Conservation (phyloP, 2,329 filamentous ascomycete species). For the Tolypocladium album region DNA sequence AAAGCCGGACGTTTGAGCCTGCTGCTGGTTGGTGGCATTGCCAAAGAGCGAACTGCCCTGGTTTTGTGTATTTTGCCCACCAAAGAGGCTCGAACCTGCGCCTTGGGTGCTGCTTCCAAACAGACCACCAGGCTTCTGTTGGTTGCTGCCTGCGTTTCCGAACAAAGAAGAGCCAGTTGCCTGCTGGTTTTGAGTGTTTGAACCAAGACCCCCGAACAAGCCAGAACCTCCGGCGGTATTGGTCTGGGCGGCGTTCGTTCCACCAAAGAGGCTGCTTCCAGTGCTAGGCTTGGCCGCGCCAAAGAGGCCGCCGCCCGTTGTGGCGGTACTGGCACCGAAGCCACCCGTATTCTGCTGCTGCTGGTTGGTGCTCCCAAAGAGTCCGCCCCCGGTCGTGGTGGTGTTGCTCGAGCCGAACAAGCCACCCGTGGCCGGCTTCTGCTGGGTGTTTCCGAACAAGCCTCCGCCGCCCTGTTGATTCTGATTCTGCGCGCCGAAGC, state of each 20-base stretch:
- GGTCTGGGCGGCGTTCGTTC: conserved; percentile 19
- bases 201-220: conserved; percentile 30
- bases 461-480: conserved; percentile 22
- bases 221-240: conserved; percentile 27
- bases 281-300: conserved; percentile 23
- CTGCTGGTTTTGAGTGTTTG: conserved; percentile 24
- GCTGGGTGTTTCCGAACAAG: conserved; percentile 35
- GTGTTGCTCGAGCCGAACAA: conserved; percentile 21
- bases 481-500: conserved; percentile 25
- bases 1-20: conserved; percentile 29
- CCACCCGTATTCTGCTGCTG: conserved; percentile 29
- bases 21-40: conserved; percentile 34
- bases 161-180: conserved; percentile 38
- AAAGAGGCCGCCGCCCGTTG: conserved; percentile 26
- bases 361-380: conserved; percentile 32
- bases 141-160: conserved; percentile 24
- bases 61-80: conserved; percentile 33
- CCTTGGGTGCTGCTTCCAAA: conserved; percentile 39
- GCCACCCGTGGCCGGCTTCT: conserved; percentile 23
- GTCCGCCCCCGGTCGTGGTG: conserved; percentile 23
- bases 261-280: conserved; percentile 29
- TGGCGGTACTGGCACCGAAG: conserved; percentile 16
- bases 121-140: conserved; percentile 33
- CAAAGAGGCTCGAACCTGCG: conserved; percentile 43
- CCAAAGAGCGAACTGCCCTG: conserved; percentile 35